Base-by-base conservation (phyloP, 1,284 basidiomycete genomes). In the Leccinum glutinopallens region DNA sequence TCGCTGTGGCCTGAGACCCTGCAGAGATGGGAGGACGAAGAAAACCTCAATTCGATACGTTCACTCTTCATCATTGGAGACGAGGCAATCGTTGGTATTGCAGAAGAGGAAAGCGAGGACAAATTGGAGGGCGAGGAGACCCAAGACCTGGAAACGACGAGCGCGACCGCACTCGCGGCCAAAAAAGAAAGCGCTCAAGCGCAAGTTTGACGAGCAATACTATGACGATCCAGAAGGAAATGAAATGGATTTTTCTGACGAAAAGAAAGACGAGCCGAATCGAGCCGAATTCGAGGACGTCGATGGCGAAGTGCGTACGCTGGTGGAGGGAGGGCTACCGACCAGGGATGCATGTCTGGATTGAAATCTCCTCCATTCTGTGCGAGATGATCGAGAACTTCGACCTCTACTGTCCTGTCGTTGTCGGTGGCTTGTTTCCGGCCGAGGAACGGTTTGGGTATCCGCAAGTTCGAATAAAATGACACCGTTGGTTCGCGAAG, bases 381-480 rank as follows among this genome's bases (percentile, higher is more conserved):
- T 92, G 88, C 79, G 97, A 99, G 78, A 85, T 99, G 80, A 85
- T 98, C 46, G 91, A 96, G 71, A 83, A 98, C 79, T 99, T 99
- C 76, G 91, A 98, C 76, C 93, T 97, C 1, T 79, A 83, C 9
- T 97, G 91, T 73, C 97, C 97, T 2, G 89, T 99, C 71, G 83
- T 99, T 65, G 86, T 98, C 55, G 97, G 97, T 22, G 97, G 97
- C 1, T 82, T 99, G n/a, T 83, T 97, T 6, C 84, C 94, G 0
- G 88, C 93, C 0, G 97, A 99, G 78, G 94, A 97, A 77, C 85
- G 89, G 10, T 94, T 98, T 73, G 97, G 96, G 1, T 97, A 91
- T 79, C 84, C 98, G 19, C 97, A 98, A 76, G 96, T 96, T 55
- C 87, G 97, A 62, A 90, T 99, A 78, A 99, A 99, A 80, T 87